Evolutionary conservation across 768 basidiomycete species (phyloP).

Genomic region (Kwoniella heveanensis): DNA sequence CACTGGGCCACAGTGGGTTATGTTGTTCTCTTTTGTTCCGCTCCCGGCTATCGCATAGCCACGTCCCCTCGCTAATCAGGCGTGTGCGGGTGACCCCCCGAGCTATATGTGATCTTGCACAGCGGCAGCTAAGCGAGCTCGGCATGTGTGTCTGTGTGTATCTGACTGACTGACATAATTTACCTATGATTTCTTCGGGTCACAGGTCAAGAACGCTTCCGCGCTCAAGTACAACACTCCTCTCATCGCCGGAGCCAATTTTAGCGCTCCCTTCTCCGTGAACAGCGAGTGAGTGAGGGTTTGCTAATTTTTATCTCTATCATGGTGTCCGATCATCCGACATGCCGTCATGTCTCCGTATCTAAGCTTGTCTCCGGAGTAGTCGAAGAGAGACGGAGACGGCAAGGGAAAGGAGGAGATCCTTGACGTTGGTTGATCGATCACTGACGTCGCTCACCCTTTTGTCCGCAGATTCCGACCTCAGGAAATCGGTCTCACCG

Average conservation of each 20-base stretch:
- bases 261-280: constrained; percentile 48
- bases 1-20: constrained; percentile 52
- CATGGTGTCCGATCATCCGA: no score
- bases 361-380: no score
- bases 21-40: neutral
- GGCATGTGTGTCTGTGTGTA: no score
- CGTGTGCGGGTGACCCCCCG: no score
- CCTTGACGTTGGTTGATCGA: neutral
- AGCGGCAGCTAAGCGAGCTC: no score
- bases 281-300: constrained; percentile 53
- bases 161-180: no score
- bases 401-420: no score
- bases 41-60: no score
- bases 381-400: no score
- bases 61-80: no score
- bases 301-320: neutral
- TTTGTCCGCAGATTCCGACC: constrained; percentile 52
- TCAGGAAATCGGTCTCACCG: constrained; percentile 51
- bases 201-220: constrained; percentile 50
- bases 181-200: neutral
- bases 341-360: no score
- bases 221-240: constrained; percentile 51
- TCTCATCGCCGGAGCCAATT: constrained; percentile 52
- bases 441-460: neutral
- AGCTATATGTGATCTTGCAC: no score